Evolutionary conservation across 1,139 yeast species (phyloP).

Genomic region (Yamadazyma taylorii): DNA sequence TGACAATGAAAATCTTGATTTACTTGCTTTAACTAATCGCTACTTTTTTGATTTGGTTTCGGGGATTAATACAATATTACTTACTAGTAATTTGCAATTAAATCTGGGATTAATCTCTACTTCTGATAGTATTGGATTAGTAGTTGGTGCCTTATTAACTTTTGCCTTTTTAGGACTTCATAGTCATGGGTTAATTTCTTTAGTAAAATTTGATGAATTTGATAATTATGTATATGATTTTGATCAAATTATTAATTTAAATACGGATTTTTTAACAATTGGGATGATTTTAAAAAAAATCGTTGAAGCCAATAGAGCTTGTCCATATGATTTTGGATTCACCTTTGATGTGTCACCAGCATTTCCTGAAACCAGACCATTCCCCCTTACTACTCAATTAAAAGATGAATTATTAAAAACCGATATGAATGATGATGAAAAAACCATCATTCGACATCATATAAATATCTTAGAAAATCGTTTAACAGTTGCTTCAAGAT

Average conservation of each 20-base stretch:
- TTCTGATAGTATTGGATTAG: constrained; percentile 11
- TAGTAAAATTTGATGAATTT: constrained; percentile 22
- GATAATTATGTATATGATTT: constrained; percentile 17
- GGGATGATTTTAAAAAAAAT: constrained; percentile 1
- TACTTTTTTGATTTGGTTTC: constrained; percentile 23
- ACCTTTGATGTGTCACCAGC: too few relatives aligned
- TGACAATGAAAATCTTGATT: background rate
- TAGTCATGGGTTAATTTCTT: constrained; percentile 30
- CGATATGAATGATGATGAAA: background rate
- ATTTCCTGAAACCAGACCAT: too few relatives aligned
- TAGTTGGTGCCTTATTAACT: constrained; percentile 24
- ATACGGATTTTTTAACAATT: constrained; percentile 12
- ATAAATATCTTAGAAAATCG: background rate
- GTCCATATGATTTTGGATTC: too few relatives aligned
- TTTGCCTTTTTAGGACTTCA: constrained; percentile 32
- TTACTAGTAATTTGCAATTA: too few relatives aligned
- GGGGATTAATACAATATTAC: constrained; percentile 5
- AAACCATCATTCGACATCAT: background rate
- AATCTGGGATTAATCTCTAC: too few relatives aligned
- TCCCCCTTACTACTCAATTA: background rate
- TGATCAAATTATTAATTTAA: constrained; percentile 8
- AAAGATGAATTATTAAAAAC: background rate
- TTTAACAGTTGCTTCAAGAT: background rate
- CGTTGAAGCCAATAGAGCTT: too few relatives aligned
- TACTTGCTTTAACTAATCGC: constrained; percentile 20